These are phyloP conservation scores for Lachnellula willkommii DNA, from an alignment of 2,329 filamentous ascomycete species.

Conservation along the genomic window DNA sequence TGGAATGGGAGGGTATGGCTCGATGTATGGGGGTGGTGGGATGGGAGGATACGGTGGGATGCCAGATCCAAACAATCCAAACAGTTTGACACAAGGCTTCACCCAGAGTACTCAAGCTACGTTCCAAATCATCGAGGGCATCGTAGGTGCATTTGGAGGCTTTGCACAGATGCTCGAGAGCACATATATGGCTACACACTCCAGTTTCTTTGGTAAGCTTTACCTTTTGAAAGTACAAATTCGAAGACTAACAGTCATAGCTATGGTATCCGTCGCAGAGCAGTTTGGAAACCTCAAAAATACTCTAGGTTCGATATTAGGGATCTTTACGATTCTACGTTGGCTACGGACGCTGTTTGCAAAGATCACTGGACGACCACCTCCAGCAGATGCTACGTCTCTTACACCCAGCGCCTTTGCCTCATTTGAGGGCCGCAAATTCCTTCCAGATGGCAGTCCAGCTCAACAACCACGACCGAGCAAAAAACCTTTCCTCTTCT, in stretches of 20 bases:
- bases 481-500: conserved; percentile 94
- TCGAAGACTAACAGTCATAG: conserved; percentile 41
- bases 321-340: conserved; percentile 91
- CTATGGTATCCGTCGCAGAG: conserved; percentile 97
- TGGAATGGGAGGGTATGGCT: conserved; percentile 35
- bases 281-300: conserved; percentile 92
- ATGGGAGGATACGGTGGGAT: conserved; percentile 44
- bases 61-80: conserved; percentile 76
- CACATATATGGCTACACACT: conserved; percentile 99
- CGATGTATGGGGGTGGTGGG: conserved; percentile 38
- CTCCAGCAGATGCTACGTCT: conserved; percentile 77
- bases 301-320: conserved; percentile 86
- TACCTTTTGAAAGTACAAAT: background rate
- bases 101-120: conserved; percentile 92
- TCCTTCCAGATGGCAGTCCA: conserved; percentile 56
- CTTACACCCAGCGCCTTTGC: conserved; percentile 90
- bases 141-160: conserved; percentile 92
- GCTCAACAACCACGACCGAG: conserved; percentile 65
- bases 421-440: conserved; percentile 69
- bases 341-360: conserved; percentile 91
- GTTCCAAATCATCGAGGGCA: conserved; percentile 96
- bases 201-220: conserved; percentile 86
- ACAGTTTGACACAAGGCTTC: conserved; percentile 93
- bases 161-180: conserved; percentile 99
- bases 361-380: conserved; percentile 86